A percentile compares a stretch with the other conserved stretches of the same genome.
Conservation (phyloP, 208 protist species). For the Acanthamoeba royreba region DNA sequence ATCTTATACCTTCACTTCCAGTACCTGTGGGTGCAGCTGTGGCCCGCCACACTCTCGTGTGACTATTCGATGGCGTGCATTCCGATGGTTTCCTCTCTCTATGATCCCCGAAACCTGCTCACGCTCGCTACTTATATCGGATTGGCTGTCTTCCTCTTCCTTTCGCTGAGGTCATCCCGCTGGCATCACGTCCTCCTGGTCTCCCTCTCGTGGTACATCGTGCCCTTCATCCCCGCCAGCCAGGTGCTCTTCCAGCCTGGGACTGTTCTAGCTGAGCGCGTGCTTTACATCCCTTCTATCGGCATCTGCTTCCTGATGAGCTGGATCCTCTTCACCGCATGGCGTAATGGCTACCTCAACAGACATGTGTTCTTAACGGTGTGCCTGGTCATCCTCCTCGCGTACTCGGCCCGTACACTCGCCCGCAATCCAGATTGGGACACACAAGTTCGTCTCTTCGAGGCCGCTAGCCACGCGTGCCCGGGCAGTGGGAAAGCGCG, state of each 20-base stretch:
- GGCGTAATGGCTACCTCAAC: neutral
- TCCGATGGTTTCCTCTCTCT: constrained; percentile 69
- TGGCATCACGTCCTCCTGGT: neutral
- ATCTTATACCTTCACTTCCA: constrained; percentile 81
- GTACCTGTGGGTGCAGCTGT: constrained; percentile 86
- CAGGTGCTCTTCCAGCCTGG: constrained; percentile 85
- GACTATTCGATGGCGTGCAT: constrained; percentile 90
- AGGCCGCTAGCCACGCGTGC: neutral
- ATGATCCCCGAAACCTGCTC: constrained; percentile 70
- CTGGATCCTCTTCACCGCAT: neutral
- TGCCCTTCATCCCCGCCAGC: constrained; percentile 84
- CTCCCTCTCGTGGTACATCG: constrained; percentile 75
- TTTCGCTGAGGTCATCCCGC: neutral
- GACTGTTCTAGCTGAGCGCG: constrained; percentile 87
- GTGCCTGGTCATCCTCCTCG: neutral
- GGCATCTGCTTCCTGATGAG: constrained; percentile 68
- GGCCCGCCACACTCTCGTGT: constrained; percentile 80
- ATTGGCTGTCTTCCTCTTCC: constrained; percentile 27
- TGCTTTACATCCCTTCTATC: constrained; percentile 85
- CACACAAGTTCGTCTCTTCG: neutral
- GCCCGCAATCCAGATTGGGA: constrained; percentile 8
- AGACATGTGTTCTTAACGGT: neutral
- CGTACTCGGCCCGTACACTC: neutral
- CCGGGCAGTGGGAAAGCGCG: neutral
- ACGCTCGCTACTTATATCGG: constrained; percentile 54